Percentiles rank a stretch among this genome's conserved stretches.
These are phyloP conservation scores for Suillus fuscotomentosus DNA, from an alignment of 768 basidiomycete genomes.

Conservation along the genomic window DNA sequence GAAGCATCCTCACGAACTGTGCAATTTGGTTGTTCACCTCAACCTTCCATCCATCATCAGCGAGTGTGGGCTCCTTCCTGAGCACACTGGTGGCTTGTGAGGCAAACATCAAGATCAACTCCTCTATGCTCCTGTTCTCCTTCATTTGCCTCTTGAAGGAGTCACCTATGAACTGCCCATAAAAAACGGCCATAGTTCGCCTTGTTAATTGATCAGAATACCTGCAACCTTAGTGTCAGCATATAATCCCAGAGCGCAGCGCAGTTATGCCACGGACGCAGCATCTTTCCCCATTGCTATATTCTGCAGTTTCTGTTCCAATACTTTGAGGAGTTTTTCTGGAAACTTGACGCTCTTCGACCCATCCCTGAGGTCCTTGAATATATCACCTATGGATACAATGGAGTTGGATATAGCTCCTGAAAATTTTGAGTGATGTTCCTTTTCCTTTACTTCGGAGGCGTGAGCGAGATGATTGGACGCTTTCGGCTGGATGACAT, in stretches of 20 bases:
- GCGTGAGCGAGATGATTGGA: conserved; percentile 27
- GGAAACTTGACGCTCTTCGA: conserved; percentile 90
- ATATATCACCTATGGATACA: conserved; percentile 70
- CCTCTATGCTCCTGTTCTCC: conserved; percentile 96
- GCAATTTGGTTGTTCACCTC: conserved; percentile 93
- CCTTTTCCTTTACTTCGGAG: conserved; percentile 51
- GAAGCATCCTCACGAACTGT: conserved; percentile 81
- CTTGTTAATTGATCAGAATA: conserved; percentile 90
- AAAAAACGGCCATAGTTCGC: conserved; percentile 90
- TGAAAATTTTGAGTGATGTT: conserved; percentile 67
- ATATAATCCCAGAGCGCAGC: conserved; percentile 7
- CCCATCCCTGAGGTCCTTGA: conserved; percentile 75
- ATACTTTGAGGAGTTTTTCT: conserved; percentile 86
- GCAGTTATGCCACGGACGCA: conserved; percentile 53
- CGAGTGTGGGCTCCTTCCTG: conserved; percentile 84
- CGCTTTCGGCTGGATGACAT: conserved; percentile 65
- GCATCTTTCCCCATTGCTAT: conserved; percentile 94
- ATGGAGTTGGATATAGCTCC: conserved; percentile 56
- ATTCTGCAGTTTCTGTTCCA: conserved; percentile 86
- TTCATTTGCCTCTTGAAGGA: conserved; percentile 88
- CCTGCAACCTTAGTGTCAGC: conserved; percentile 36
- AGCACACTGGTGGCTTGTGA: conserved; percentile 85
- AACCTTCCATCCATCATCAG: conserved; percentile 87
- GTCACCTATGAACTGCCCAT: conserved; percentile 84
- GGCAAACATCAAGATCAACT: conserved; percentile 94